Percentiles rank a stretch among this genome's conserved stretches.
phyloP scores from a whole-genome alignment of 2,329 filamentous ascomycete species.

The Ascochyta pisi region DNA sequence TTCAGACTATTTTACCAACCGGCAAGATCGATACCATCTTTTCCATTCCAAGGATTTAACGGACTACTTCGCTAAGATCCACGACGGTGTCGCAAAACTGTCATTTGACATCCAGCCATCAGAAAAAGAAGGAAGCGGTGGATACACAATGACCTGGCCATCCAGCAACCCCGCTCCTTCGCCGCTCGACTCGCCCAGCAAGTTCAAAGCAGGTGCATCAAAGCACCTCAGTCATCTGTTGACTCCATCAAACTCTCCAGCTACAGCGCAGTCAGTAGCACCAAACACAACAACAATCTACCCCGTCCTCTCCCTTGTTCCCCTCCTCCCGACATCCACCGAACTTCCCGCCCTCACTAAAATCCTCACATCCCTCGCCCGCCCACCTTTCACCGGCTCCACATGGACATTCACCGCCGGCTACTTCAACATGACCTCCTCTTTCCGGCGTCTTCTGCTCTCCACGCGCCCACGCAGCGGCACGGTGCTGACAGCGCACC shows the following conservation, averaged over 20 bases:
- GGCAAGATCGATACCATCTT: conserved; percentile 92
- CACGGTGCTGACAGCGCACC: conserved; percentile 89
- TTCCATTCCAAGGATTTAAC: conserved; percentile 82
- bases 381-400: conserved; percentile 68
- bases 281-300: conserved; percentile 70
- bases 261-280: conserved; percentile 22
- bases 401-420: conserved; percentile 97
- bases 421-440: conserved; percentile 95
- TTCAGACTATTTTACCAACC: conserved; percentile 93
- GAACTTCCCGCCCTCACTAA: conserved; percentile 83
- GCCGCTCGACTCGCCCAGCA: conserved; percentile 72
- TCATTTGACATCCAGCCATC: conserved; percentile 80
- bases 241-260: conserved; percentile 53
- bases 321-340: conserved; percentile 84
- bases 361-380: conserved; percentile 74
- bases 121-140: conserved; percentile 53
- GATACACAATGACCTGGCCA: conserved; percentile 75
- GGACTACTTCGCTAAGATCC: conserved; percentile 80
- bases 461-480: conserved; percentile 71
- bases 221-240: conserved; percentile 71
- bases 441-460: conserved; percentile 80
- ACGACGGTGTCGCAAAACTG: conserved; percentile 77
- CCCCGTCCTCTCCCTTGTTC: conserved; percentile 85
- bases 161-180: conserved; percentile 74
- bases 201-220: conserved; percentile 74